Evolutionary conservation across 768 basidiomycete species (phyloP).

Genomic region (Hericium erinaceus): DNA sequence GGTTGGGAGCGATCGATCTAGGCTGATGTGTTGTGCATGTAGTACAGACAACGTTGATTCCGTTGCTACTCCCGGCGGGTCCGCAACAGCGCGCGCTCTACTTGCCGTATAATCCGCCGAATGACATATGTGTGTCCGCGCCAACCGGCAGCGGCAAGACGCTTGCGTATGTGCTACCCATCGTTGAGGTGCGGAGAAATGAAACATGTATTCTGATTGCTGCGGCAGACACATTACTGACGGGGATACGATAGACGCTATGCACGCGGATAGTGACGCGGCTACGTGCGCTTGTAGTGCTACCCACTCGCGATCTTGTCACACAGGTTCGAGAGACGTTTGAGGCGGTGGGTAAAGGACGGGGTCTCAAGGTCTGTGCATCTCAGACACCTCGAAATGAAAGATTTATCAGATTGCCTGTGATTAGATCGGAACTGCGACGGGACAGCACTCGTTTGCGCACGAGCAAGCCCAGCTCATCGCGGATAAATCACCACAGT

Average conservation of each 20-base stretch:
- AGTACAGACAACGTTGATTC: slow-evolving; percentile 89
- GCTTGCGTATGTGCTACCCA: slow-evolving; percentile 89
- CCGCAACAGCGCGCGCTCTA: slow-evolving; percentile 41
- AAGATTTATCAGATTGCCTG: no score
- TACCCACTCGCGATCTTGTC: slow-evolving; percentile 93
- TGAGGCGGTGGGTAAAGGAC: slow-evolving; percentile 75
- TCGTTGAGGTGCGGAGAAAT: slow-evolving; percentile 58
- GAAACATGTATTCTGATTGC: background rate
- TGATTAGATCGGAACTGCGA: slow-evolving; percentile 61
- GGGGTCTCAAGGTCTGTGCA: slow-evolving; percentile 65
- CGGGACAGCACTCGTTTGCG: slow-evolving; percentile 89
- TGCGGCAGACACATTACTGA: background rate
- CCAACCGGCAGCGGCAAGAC: slow-evolving; percentile 99
- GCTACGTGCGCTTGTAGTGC: slow-evolving; percentile 77
- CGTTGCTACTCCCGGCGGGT: slow-evolving; percentile 56
- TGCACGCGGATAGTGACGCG: slow-evolving; percentile 69
- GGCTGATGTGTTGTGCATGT: background rate
- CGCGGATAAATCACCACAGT: slow-evolving; percentile 48
- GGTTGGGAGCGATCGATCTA: background rate
- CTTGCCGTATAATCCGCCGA: slow-evolving; percentile 52
- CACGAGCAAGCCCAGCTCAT: slow-evolving; percentile 85
- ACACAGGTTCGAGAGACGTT: slow-evolving; percentile 88
- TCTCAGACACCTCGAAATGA: no score
- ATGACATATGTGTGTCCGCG: slow-evolving; percentile 89
- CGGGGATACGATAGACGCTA: slow-evolving; percentile 40